A percentile compares a stretch with the other conserved stretches of the same genome.
phyloP scores from a whole-genome alignment of 768 basidiomycete species.

The Leccinum arenicola region DNA sequence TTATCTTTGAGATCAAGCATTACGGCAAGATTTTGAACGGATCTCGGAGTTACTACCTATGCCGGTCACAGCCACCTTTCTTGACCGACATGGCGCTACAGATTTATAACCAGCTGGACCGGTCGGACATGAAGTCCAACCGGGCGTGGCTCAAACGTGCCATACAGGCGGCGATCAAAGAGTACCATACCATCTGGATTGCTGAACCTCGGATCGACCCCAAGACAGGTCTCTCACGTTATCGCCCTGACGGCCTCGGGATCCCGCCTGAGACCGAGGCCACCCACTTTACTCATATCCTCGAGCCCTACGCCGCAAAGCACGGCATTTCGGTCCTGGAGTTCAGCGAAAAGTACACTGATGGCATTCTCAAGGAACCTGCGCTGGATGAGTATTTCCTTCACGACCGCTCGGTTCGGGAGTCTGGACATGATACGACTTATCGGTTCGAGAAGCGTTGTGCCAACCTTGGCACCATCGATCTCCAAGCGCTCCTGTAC shows the following conservation, averaged over 20 bases:
- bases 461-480: conserved; percentile 94
- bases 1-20: conserved; percentile 98
- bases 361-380: conserved; percentile 78
- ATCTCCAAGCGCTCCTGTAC: conserved; percentile 92
- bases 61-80: conserved; percentile 97
- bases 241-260: conserved; percentile 88
- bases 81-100: conserved; percentile 98
- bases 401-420: conserved; percentile 94
- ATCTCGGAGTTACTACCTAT: conserved; percentile 92
- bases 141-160: conserved; percentile 92
- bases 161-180: conserved; percentile 97
- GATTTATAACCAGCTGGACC: conserved; percentile 94
- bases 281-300: conserved; percentile 95
- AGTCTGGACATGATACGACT: conserved; percentile 94
- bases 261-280: conserved; percentile 99
- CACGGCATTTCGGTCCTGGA: conserved; percentile 92
- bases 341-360: conserved; percentile 95
- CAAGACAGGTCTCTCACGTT: conserved; percentile 92
- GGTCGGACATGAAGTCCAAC: conserved; percentile 72
- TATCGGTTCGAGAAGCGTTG: conserved; percentile 98
- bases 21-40: conserved; percentile 98
- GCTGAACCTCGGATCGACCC: conserved; percentile 92
- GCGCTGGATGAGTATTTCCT: conserved; percentile 95
- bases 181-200: conserved; percentile 98
- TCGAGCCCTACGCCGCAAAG: conserved; percentile 92